Base-by-base conservation (phyloP, 176 grass and related monocot genomes). In the Otatea glauca region DNA sequence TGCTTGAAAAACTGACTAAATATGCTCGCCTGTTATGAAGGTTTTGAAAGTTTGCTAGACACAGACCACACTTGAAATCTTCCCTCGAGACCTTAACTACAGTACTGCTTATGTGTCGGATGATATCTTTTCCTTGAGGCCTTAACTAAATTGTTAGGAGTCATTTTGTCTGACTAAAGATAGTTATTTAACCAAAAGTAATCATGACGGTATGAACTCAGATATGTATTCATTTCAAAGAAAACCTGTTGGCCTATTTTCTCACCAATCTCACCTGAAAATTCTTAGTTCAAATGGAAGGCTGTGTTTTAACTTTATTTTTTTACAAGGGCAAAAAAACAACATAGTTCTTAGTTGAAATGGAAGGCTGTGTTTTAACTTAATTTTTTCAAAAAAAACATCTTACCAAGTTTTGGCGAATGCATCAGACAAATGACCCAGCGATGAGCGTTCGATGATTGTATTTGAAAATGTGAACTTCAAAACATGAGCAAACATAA, bases 161-260 rank as follows among this genome's bases (percentile, higher is more conserved):
- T 58, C 43, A 24, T 18, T 12, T 23, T 69, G 3, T 44, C 5
- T 69, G 5, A 55, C 1, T 27, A 20, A 7, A 25, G 4, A 35
- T 56, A 12, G 5, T 2, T 32, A 34, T 11, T 69, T 47, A 69
- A 77, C 63, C 35, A 58, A 68, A 68, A 69, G 6, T 59, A n/a
- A 44, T 55, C 15, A 24, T 47, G 73, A 58, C 6, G 37, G 41
- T 68, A 45, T 39, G 17, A 37, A 65, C 58, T 44, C 16, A 68
- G 14, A 4, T 8, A 70, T 35, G 39, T 42, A 69, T 48, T 35
- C 12, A 79, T 14, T 35, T 24, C 0, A 68, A 6, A 6, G 3
- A 72, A 78, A 65, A 51, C 16, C 2, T 71, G n/a, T 77, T 25
- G 41, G 9, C 7, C 63, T 83, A 41, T 72, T 72, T 41, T 58